phyloP scores from a whole-genome alignment of 257 asterid species.

The Voacanga thouarsii region DNA sequence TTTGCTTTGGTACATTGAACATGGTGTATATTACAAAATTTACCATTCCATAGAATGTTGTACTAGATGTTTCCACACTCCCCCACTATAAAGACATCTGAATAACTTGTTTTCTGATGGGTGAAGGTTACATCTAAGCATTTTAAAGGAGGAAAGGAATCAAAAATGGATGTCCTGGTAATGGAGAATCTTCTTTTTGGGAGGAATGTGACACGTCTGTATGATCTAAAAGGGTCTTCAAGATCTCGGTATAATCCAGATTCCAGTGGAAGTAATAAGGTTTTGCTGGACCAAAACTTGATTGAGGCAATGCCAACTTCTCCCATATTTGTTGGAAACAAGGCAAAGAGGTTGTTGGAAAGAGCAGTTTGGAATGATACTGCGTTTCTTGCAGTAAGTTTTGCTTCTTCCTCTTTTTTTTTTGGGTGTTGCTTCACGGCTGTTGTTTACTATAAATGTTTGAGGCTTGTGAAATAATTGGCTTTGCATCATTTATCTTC shows the following conservation, averaged over 20 bases:
- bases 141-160: slow-evolving; percentile 85
- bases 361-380: slow-evolving; percentile 99
- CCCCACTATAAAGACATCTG: not conserved
- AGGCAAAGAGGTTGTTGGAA: slow-evolving; percentile 77
- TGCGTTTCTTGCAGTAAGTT: slow-evolving; percentile 90
- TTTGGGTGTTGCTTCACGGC: not conserved
- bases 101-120: slow-evolving; percentile 21
- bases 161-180: slow-evolving; percentile 86
- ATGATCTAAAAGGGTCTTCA: slow-evolving; percentile 95
- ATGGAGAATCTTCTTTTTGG: slow-evolving; percentile 96
- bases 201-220: slow-evolving; percentile 74
- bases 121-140: slow-evolving; percentile 73
- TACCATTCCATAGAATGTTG: not conserved
- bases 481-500: not conserved
- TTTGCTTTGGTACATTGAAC: not conserved
- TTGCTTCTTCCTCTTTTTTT: slow-evolving; percentile 12
- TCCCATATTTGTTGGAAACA: slow-evolving; percentile 91
- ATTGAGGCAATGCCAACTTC: slow-evolving; percentile 98
- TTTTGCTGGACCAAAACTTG: slow-evolving; percentile 88
- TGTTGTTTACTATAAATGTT: not conserved
- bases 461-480: not conserved
- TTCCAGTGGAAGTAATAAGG: slow-evolving; percentile 83
- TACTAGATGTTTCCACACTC: not conserved
- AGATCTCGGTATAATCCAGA: slow-evolving; percentile 91
- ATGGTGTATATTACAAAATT: not conserved